Evolutionary conservation across 805 yeast species (phyloP).

Genomic region (Phaffomyces antillensis): DNA sequence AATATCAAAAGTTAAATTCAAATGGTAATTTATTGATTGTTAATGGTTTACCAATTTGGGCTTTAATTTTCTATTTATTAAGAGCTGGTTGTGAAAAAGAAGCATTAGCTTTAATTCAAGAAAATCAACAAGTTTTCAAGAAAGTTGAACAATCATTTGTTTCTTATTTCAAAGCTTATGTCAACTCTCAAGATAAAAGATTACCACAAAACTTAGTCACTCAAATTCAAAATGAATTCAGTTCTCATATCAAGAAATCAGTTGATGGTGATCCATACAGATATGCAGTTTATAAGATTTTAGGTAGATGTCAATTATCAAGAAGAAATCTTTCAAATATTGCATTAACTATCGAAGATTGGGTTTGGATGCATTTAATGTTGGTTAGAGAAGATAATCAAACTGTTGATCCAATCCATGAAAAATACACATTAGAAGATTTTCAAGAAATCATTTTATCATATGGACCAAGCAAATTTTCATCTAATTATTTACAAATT

Average conservation of each 20-base stretch:
- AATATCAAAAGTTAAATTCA: constrained; percentile 36
- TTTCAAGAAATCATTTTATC: constrained; percentile 65
- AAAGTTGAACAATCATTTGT: constrained; percentile 84
- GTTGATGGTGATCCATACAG: constrained; percentile 78
- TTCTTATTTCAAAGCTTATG: constrained; percentile 65
- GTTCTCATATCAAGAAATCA: constrained; percentile 68
- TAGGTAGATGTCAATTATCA: constrained; percentile 79
- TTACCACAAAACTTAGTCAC: constrained; percentile 64
- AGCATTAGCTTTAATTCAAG: constrained; percentile 61
- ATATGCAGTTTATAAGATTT: constrained; percentile 81
- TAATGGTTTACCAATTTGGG: constrained; percentile 93
- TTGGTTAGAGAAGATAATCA: constrained; percentile 54
- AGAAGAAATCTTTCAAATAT: constrained; percentile 62
- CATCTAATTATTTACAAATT: constrained; percentile 65
- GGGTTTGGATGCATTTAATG: constrained; percentile 92
- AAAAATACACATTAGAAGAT: constrained; percentile 64
- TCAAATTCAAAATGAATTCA: constrained; percentile 71
- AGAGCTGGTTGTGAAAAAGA: constrained; percentile 80
- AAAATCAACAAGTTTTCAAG: constrained; percentile 65
- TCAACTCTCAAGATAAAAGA: constrained; percentile 42
- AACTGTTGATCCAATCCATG: constrained; percentile 48
- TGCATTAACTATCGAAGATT: constrained; percentile 79
- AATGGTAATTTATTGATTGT: constrained; percentile 52
- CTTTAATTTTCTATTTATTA: constrained; percentile 72
- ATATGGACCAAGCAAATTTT: constrained; percentile 68